A percentile compares a stretch with the other conserved stretches of the same genome.
These are phyloP conservation scores for Globisporangium nagaii DNA, from an alignment of 352 stramenopile species.

Conservation along the genomic window DNA sequence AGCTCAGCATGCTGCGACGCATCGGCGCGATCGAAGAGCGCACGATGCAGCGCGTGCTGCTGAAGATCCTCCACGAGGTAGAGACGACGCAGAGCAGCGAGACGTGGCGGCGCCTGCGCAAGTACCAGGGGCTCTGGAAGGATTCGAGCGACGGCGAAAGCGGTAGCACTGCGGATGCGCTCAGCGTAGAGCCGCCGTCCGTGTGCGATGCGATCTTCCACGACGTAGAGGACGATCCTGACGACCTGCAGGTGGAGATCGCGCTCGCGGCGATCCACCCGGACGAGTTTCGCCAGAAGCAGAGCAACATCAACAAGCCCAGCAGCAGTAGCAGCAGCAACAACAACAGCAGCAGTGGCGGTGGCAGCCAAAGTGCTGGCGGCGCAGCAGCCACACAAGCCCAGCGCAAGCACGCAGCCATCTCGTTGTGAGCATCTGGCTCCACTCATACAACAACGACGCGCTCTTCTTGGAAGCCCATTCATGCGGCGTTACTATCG, in stretches of 20 bases:
- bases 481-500: no score
- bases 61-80: constrained; percentile 48
- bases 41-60: constrained; percentile 57
- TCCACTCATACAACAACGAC: no score
- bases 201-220: constrained; percentile 12
- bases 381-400: constrained; percentile 1
- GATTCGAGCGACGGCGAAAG: neutral
- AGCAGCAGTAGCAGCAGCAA: neutral
- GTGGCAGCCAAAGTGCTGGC: neutral
- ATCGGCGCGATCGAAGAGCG: constrained; percentile 61
- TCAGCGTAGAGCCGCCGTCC: constrained; percentile 20
- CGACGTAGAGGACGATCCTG: constrained; percentile 16
- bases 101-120: constrained; percentile 36
- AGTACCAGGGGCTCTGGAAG: constrained; percentile 32
- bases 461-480: no score
- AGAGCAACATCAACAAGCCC: constrained; percentile 3
- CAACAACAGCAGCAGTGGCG: neutral
- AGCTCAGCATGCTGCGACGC: constrained; percentile 34
- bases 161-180: neutral
- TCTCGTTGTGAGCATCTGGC: neutral
- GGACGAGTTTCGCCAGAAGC: constrained; percentile 17
- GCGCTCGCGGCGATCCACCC: constrained; percentile 13
- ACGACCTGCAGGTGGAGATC: constrained; percentile 10
- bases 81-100: constrained; percentile 28
- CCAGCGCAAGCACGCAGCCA: constrained; percentile 27